phyloP scores from a whole-genome alignment of 352 stramenopile genomes.

The Pythium graminicola region DNA sequence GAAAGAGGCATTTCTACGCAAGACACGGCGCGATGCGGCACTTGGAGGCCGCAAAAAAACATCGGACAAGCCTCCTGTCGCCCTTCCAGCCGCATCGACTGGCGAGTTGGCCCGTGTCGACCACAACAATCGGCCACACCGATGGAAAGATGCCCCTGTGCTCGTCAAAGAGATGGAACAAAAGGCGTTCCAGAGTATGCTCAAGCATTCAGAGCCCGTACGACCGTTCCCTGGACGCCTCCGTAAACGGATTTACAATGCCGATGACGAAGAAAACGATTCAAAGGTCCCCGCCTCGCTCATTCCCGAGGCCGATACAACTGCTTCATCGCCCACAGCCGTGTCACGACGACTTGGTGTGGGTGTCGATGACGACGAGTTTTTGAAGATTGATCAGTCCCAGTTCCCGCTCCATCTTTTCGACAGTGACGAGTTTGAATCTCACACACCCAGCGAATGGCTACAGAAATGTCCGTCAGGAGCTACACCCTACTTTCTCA shows the following conservation, averaged over 20 bases:
- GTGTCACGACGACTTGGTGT: slow-evolving; percentile 1
- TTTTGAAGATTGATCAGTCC: slow-evolving; percentile 87
- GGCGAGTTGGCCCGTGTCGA: slow-evolving; percentile 65
- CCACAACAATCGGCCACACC: slow-evolving; percentile 81
- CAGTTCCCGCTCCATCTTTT: slow-evolving; percentile 89
- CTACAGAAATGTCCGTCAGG: slow-evolving; percentile 38
- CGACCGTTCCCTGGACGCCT: slow-evolving; percentile 52
- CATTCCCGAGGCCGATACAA: neutral
- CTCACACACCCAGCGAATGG: slow-evolving; percentile 67
- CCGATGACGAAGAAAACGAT: slow-evolving; percentile 5
- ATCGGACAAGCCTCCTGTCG: neutral
- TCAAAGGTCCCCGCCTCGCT: neutral
- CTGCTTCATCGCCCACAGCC: neutral
- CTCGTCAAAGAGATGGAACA: slow-evolving; percentile 59
- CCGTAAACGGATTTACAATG: slow-evolving; percentile 40
- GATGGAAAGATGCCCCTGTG: slow-evolving; percentile 73
- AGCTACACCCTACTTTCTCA: slow-evolving; percentile 78
- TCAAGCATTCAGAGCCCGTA: slow-evolving; percentile 43
- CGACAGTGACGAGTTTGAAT: slow-evolving; percentile 84
- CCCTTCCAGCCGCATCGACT: slow-evolving; percentile 3
- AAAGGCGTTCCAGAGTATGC: slow-evolving; percentile 47
- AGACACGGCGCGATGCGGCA: slow-evolving; percentile 38
- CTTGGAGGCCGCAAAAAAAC: slow-evolving; percentile 14
- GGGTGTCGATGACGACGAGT: slow-evolving; percentile 46
- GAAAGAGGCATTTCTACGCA: slow-evolving; percentile 55